These are phyloP conservation scores for Viola odorata DNA, from an alignment of 345 rosid species.

Conservation along the genomic window DNA sequence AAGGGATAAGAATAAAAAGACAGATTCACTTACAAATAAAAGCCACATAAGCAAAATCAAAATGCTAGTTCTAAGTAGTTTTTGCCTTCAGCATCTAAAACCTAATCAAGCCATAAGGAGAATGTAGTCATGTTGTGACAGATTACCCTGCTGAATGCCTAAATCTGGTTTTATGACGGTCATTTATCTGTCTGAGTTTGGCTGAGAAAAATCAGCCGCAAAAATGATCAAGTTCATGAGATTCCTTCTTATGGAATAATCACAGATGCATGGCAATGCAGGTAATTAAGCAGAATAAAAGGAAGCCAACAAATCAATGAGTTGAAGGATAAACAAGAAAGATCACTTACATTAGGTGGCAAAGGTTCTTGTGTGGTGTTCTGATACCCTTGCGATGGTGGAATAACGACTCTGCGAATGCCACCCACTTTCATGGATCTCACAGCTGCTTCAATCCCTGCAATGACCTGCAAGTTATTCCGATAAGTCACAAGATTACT, in stretches of 20 bases:
- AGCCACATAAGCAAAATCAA: too few relatives aligned
- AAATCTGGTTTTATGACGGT: too few relatives aligned
- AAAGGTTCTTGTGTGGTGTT: constrained; percentile 72
- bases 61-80: too few relatives aligned
- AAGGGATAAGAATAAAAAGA: too few relatives aligned
- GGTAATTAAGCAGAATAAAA: not conserved
- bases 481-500: not conserved
- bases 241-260: not conserved
- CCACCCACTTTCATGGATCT: constrained; percentile 76
- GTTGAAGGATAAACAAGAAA: not conserved
- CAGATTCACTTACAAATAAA: too few relatives aligned
- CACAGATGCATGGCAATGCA: not conserved
- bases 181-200: too few relatives aligned
- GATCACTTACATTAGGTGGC: constrained; percentile 56
- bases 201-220: too few relatives aligned
- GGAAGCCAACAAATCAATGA: not conserved
- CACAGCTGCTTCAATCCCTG: constrained; percentile 66
- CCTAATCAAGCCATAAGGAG: too few relatives aligned
- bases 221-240: too few relatives aligned
- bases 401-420: constrained; percentile 59
- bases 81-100: too few relatives aligned
- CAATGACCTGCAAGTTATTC: constrained; percentile 44
- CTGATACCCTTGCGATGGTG: constrained; percentile 77
- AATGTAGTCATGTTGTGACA: too few relatives aligned
- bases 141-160: too few relatives aligned